Base-by-base conservation (phyloP, 2,329 filamentous ascomycete genomes). In the Aspergillus spinulosporus region DNA sequence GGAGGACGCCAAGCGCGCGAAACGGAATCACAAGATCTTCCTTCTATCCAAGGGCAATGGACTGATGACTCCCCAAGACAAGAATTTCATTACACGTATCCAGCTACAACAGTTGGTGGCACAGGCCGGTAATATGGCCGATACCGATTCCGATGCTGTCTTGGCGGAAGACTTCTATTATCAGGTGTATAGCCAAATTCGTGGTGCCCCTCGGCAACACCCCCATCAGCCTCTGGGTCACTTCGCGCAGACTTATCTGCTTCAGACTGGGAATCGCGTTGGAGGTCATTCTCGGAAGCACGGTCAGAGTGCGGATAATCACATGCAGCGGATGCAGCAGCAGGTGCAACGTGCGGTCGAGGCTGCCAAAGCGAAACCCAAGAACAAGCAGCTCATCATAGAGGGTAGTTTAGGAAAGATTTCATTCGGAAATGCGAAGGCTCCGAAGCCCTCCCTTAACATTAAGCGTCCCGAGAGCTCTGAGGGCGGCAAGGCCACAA, bases 291-390 rank as follows among this genome's bases (percentile, higher is more conserved):
- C 73, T 45, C 78, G 92, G 60, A 85, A 92, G 62, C 86, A 94
- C 64, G 86, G 87, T 59, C 84, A 91, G 57, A 90, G 88, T 44
- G 92, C 90, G 15, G 94, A 99, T 72, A 99, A 97, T 71, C 94
- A 99, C 69, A 90, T 97, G 78, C 94, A 97, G 72, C 88, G 94
- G 54, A 99, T 99, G 94, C 93, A 99, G 74, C 94, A 99, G 74
- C 94, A 99, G 74, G 95, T 99, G 9, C 93, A 97, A 72, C 87
- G 94, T 55, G 94, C 94, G 26, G 94, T 99, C 0, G 94, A 99
- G 70, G 94, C 94, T 1, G 94, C 94, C 51, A 99, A 97, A 78
- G 90, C 92, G 58, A 93, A 96, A 74, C 94, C 94, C 9, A 99
- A 99, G 81, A 97, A 96, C 70, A 96, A 95, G 68, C 92, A 97